phyloP scores from a whole-genome alignment of 768 basidiomycete species.

The Rhodocollybia butyracea region DNA sequence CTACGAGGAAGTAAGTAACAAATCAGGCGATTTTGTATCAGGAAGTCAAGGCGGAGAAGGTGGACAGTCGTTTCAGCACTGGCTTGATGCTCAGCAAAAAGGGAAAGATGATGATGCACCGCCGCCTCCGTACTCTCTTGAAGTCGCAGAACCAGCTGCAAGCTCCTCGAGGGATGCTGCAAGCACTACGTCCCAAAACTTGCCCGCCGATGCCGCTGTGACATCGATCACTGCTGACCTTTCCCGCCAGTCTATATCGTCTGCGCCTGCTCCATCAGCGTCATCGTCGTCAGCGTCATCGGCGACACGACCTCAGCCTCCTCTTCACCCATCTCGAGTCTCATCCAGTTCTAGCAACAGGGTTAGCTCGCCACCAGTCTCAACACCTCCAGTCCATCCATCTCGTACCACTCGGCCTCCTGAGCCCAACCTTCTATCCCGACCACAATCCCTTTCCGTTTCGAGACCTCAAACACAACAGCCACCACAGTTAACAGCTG shows the following conservation, averaged over 20 bases:
- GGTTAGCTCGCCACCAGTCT: not conserved
- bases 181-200: not conserved
- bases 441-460: not conserved
- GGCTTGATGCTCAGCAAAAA: slow-evolving; percentile 43
- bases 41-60: slow-evolving; percentile 21
- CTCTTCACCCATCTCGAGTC: slow-evolving; percentile 27
- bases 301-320: slow-evolving; percentile 20
- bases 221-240: slow-evolving; percentile 1
- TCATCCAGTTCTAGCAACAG: not conserved
- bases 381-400: slow-evolving; percentile 4
- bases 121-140: slow-evolving; percentile 68
- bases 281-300: slow-evolving; percentile 10
- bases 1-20: slow-evolving; percentile 42
- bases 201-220: not conserved
- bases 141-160: slow-evolving; percentile 29
- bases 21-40: slow-evolving; percentile 28
- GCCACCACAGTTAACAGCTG: slow-evolving; percentile 8
- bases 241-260: slow-evolving; percentile 7
- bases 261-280: slow-evolving; percentile 2
- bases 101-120: slow-evolving; percentile 52
- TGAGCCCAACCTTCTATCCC: not conserved
- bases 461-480: not conserved
- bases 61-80: slow-evolving; percentile 39
- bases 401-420: slow-evolving; percentile 6
- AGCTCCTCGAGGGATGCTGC: not conserved